Conservation (phyloP, 169 alveolate species). For the Plasmodium reichenowi region DNA sequence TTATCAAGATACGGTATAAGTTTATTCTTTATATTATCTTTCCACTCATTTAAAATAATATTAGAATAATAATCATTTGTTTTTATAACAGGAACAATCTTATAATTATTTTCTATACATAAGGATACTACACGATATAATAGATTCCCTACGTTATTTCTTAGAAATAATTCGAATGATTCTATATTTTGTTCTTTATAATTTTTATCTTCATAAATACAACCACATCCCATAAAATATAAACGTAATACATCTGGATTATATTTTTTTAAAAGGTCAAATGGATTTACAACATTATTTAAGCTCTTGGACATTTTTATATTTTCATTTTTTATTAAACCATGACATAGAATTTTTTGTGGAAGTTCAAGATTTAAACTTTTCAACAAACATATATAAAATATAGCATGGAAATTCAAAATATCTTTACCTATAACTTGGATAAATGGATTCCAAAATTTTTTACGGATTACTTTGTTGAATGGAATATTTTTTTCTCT, state of each 20-base stretch:
- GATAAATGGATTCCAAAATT: constrained; percentile 71
- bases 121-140: constrained; percentile 43
- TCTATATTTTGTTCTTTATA: constrained; percentile 36
- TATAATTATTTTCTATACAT: constrained; percentile 50
- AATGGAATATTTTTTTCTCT: too few species aligned
- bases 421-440: constrained; percentile 93
- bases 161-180: constrained; percentile 31
- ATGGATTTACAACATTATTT: constrained; percentile 82
- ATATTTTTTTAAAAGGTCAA: constrained; percentile 29
- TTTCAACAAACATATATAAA: constrained; percentile 90
- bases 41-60: constrained; percentile 17
- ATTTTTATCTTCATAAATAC: constrained; percentile 63
- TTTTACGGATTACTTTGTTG: background rate
- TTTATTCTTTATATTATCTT: constrained; percentile 6
- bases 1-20: constrained; percentile 11
- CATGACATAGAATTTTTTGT: constrained; percentile 87
- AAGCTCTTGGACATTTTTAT: constrained; percentile 94
- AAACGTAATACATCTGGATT: constrained; percentile 36
- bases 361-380: constrained; percentile 85
- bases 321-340: constrained; percentile 88
- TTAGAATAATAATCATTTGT: background rate
- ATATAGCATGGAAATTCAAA: constrained; percentile 89
- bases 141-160: constrained; percentile 54
- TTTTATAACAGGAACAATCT: background rate
- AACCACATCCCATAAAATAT: constrained; percentile 51